Evolutionary conservation across 805 yeast genomes (phyloP).

Genomic region (Suhomyces sp.): DNA sequence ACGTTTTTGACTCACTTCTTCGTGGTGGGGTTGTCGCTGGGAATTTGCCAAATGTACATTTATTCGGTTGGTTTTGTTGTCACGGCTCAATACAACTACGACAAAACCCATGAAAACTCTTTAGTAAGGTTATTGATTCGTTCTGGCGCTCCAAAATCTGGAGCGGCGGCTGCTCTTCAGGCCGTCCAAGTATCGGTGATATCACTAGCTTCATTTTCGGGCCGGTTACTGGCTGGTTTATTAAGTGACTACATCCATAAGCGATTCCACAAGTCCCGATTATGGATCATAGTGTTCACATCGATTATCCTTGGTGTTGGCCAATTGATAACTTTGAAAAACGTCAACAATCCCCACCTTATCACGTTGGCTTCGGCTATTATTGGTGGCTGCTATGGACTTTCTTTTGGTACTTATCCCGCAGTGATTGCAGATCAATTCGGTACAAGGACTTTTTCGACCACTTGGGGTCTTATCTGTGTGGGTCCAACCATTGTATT

Average conservation of each 20-base stretch:
- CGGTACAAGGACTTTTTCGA: constrained; percentile 65
- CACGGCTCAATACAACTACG: constrained; percentile 34
- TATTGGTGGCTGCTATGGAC: constrained; percentile 67
- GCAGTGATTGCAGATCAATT: constrained; percentile 71
- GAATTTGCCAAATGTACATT: constrained; percentile 70
- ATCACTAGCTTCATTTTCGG: constrained; percentile 63
- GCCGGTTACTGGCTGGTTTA: constrained; percentile 64
- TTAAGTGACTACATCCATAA: constrained; percentile 59
- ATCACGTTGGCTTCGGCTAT: constrained; percentile 51
- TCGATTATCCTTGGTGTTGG: constrained; percentile 34
- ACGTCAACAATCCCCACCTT: constrained; percentile 27
- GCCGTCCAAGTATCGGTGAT: constrained; percentile 70
- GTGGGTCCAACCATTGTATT: constrained; percentile 65
- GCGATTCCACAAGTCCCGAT: constrained; percentile 51
- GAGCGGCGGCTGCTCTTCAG: constrained; percentile 47
- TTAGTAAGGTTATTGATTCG: neutral
- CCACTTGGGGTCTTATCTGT: constrained; percentile 73
- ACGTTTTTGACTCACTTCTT: constrained; percentile 51
- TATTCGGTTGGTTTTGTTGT: constrained; percentile 75
- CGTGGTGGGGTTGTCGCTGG: constrained; percentile 55
- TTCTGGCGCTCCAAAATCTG: constrained; percentile 6
- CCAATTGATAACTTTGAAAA: constrained; percentile 32
- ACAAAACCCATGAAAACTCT: neutral
- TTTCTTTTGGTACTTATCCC: constrained; percentile 71
- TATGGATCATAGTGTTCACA: constrained; percentile 60